Conservation (phyloP, 2,329 filamentous ascomycete genomes). For the Hymenoscyphus occultus region DNA sequence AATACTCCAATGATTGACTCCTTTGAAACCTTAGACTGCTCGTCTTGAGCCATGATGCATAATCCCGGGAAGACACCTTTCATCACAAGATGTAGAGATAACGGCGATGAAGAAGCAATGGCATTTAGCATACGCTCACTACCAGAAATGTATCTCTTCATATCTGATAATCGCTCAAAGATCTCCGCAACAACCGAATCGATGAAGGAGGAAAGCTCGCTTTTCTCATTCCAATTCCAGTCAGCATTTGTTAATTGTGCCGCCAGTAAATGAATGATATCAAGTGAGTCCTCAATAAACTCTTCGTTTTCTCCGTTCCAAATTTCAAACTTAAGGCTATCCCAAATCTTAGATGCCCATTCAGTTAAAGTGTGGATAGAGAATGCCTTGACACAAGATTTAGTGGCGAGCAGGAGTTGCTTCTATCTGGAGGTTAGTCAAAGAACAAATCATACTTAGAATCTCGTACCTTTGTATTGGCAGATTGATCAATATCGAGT, state of each 20-base stretch:
- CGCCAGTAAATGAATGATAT: slow-evolving; percentile 27
- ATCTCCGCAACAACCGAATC: slow-evolving; percentile 16
- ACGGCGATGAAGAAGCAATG: slow-evolving; percentile 24
- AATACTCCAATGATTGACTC: slow-evolving; percentile 30
- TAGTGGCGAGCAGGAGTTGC: slow-evolving; percentile 29
- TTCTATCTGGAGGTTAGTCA: slow-evolving; percentile 21
- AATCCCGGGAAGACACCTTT: slow-evolving; percentile 26
- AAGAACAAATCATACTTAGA: background rate
- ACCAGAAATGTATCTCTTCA: slow-evolving; percentile 10
- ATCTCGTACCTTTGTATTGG: slow-evolving; percentile 31
- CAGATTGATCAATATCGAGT: slow-evolving; percentile 31
- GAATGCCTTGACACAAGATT: slow-evolving; percentile 25
- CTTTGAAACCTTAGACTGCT: slow-evolving; percentile 25
- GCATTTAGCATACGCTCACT: slow-evolving; percentile 25
- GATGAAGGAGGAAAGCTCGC: slow-evolving; percentile 16
- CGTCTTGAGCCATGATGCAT: slow-evolving; percentile 24
- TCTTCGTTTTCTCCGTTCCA: slow-evolving; percentile 36
- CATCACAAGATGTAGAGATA: slow-evolving; percentile 24
- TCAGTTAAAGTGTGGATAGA: slow-evolving; percentile 18
- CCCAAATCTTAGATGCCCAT: slow-evolving; percentile 33
- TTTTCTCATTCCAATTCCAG: slow-evolving; percentile 13
- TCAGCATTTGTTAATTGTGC: slow-evolving; percentile 8
- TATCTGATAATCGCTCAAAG: slow-evolving; percentile 15
- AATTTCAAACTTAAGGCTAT: slow-evolving; percentile 36
- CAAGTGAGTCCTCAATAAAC: slow-evolving; percentile 29